Percentiles rank a stretch among this genome's conserved stretches.
These are phyloP conservation scores for Melampsora larici-populina DNA, from an alignment of 1,284 basidiomycete genomes.

Conservation along the genomic window DNA sequence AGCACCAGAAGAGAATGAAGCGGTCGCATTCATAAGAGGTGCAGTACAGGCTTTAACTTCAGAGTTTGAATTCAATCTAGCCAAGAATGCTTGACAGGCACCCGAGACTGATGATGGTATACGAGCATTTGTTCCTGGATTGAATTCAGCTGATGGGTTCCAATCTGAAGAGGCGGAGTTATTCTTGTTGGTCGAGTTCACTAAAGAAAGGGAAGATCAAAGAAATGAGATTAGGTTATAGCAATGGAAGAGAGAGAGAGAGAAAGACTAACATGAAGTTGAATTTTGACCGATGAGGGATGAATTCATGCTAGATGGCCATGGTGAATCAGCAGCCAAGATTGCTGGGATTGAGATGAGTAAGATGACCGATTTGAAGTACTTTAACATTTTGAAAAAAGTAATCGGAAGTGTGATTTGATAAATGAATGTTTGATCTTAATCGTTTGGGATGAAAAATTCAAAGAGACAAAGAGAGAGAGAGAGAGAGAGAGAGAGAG, in stretches of 20 bases:
- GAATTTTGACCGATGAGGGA: not conserved
- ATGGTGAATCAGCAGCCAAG: not conserved
- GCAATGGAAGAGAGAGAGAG: not conserved
- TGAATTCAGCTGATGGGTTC: not conserved
- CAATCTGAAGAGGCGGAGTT: not conserved
- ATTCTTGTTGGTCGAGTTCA: not conserved
- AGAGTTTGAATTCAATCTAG: conserved; percentile 26
- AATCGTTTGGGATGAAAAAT: no score
- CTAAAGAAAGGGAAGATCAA: not conserved
- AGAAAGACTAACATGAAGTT: not conserved
- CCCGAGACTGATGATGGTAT: conserved; percentile 28
- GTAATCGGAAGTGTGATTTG: no score
- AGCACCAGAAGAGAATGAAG: conserved; percentile 26
- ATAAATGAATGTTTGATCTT: no score
- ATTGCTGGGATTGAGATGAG: not conserved
- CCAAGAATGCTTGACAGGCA: conserved; percentile 28
- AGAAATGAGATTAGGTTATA: not conserved
- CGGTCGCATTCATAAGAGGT: conserved; percentile 32
- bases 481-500: not conserved
- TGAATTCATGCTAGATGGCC: not conserved
- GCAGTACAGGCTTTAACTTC: conserved; percentile 30
- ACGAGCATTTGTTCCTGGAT: conserved; percentile 19
- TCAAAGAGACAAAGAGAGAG: not conserved
- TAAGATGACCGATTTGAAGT: no score
- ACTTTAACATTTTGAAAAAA: no score